phyloP scores from a whole-genome alignment of 768 basidiomycete species.

The Naganishia antarctica region DNA sequence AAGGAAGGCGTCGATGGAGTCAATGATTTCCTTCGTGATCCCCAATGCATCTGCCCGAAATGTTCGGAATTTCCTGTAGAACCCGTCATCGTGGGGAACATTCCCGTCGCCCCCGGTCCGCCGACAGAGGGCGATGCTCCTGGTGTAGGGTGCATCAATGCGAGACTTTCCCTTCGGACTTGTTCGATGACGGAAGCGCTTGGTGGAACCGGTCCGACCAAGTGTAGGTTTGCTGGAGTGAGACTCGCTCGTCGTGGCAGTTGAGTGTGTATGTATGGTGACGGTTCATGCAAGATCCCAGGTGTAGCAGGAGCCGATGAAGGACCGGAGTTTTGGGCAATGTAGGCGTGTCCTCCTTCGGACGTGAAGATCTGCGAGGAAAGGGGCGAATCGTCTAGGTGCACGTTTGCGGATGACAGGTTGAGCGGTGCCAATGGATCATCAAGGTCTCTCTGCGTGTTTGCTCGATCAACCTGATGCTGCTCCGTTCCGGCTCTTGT shows the following conservation, averaged over 20 bases:
- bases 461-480: neutral
- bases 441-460: neutral
- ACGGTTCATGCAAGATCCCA: constrained; percentile 29
- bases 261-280: constrained; percentile 48
- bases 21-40: constrained; percentile 37
- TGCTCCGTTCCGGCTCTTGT: neutral
- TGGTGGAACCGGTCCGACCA: constrained; percentile 45
- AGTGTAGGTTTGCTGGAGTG: constrained; percentile 44
- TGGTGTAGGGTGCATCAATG: neutral
- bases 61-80: neutral
- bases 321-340: constrained; percentile 1
- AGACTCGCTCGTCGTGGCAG: constrained; percentile 46
- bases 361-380: constrained; percentile 4
- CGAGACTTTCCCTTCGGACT: constrained; percentile 32
- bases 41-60: constrained; percentile 17
- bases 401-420: neutral
- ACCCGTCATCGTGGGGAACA: neutral
- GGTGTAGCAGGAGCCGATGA: constrained; percentile 26
- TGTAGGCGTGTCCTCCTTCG: neutral
- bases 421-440: constrained; percentile 15
- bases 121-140: neutral
- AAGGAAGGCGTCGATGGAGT: constrained; percentile 39
- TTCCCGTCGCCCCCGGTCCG: neutral
- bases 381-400: neutral
- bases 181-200: constrained; percentile 18